Evolutionary conservation across 306 rosid species (phyloP), one percentile per base, ranked within the genome.

Genomic region (Dalbergia cochinchinensis): DNA sequence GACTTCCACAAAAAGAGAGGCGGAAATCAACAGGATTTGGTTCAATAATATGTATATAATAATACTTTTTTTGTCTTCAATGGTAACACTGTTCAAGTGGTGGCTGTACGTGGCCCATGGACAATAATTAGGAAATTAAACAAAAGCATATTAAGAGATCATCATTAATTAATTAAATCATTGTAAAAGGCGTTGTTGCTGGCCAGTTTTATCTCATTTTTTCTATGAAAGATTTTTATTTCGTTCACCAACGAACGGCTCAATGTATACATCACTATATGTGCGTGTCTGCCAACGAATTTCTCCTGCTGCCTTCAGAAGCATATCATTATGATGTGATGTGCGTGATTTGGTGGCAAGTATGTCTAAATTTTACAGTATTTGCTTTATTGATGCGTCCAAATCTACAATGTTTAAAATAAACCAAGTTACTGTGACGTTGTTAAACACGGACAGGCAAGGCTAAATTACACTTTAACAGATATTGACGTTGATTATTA

Each of bases 1-100:
- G 84, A 85, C 86, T 85, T 85, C 73, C 84, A 85, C 33, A 64
- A 69, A 69, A 58, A n/a, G 34, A 15, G 15, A 74, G 22, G 67
- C 20, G 15, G 45, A 37, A 57, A 62, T 51, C 31, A 54, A 63
- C 26, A 55, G 0, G 4, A 10, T 61, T 45, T 47, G 11, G 44
- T 65, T 41, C 31, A 18, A 4, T 4, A 37, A 37, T 6, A 37
- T 26, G 31, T 26, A 26, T 26, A 26, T 11, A 50, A 50, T 51
- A 5, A 8, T 41, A 55, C 62, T 45, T 42, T 53, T 4, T 54
- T 22, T 0, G 64, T 35, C 3, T 37, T 26, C 31, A 26, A 9
- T 8, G 20, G 4, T 42, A 19, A 19, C 71, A 78, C 86, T 82
- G 82, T 71, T 86, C 78, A 72, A 58, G 47, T 79, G 89, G 89